Base-by-base conservation (phyloP, 73 alveolate species). In the Paramecium octaurelia region DNA sequence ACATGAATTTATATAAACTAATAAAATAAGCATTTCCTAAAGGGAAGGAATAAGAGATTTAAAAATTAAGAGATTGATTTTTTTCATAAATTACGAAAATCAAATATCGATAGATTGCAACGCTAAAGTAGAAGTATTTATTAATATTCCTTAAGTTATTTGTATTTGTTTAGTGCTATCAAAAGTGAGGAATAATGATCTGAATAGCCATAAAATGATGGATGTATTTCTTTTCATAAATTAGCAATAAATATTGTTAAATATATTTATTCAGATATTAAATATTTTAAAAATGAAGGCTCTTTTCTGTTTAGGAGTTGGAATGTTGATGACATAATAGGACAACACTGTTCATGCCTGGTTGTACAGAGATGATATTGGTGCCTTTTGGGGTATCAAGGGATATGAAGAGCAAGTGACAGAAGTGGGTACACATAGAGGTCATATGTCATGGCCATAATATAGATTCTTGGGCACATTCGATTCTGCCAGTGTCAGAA, bases 321-420 rank as follows among this genome's bases (percentile, higher is more conserved):
- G 91, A 44, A 24, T 48, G 64, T 42, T 80, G 76, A 23, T 80
- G 76, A 73, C 75, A 35, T 35, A 80, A 80, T 80, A 48, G 21
- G 46, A 80, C 46, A 43, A 80, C 3, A 86, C 42, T 42, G 93
- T 87, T 48, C 50, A 89, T 58, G 88, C 86, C 54, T 97, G 98
- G 98, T 92, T 97, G 76, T 97, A 95, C 97, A 93, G 99, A 90
- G 99, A 97, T 92, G 99, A 97, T 71, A 97, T 97, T 88, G 99
- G 99, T 34, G 97, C 97, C 36, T 96, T 97, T 50, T 92, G 97
- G 95, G 99, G 99, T 70, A 96, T 97, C 71, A 97, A 97, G 93
- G 99, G 99, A 59, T 97, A 97, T 93, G 99, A 97, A 97, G 99
- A 97, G 96, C 96, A 93, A 88, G 98, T 96, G 80, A 96, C 95